These are phyloP conservation scores for Podila clonocystis DNA, from an alignment of 192 early-diverging fungal species.

Conservation along the genomic window DNA sequence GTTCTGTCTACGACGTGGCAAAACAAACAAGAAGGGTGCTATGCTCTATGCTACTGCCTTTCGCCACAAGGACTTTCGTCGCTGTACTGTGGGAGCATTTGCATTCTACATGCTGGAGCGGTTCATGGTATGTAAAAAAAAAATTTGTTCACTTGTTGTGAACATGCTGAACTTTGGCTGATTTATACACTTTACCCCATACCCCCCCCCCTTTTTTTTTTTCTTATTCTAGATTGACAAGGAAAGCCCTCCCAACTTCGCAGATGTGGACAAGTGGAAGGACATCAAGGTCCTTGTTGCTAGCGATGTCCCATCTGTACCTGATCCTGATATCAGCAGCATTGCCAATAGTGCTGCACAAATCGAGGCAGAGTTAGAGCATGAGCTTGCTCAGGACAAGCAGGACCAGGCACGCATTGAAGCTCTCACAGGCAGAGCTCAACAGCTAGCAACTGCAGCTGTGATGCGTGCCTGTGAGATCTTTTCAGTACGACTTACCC, in stretches of 20 bases:
- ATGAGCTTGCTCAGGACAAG: neutral
- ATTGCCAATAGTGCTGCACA: neutral
- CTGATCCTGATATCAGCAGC: too few relatives aligned
- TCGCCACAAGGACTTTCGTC: conserved; percentile 25
- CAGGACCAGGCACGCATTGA: neutral
- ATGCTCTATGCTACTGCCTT: conserved; percentile 18
- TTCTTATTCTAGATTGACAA: too few relatives aligned
- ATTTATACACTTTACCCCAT: too few relatives aligned
- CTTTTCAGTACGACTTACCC: conserved; percentile 9
- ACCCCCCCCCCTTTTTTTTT: too few relatives aligned
- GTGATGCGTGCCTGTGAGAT: conserved; percentile 33
- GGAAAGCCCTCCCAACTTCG: too few relatives aligned
- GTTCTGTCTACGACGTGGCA: conserved; percentile 21
- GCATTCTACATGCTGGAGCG: conserved; percentile 39
- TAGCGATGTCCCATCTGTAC: too few relatives aligned
- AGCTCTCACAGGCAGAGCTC: neutral
- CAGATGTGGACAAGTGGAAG: too few relatives aligned
- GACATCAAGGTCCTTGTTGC: too few relatives aligned
- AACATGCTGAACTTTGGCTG: neutral
- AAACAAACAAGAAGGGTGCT: conserved; percentile 24
- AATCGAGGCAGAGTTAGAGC: too few relatives aligned
- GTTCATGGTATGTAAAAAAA: conserved; percentile 5
- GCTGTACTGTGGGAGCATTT: conserved; percentile 30
- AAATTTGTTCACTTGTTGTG: neutral
- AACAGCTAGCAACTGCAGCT: conserved; percentile 6